These are phyloP conservation scores for Cladosporium sp. DNA, from an alignment of 2,329 filamentous ascomycete genomes.

Conservation along the genomic window DNA sequence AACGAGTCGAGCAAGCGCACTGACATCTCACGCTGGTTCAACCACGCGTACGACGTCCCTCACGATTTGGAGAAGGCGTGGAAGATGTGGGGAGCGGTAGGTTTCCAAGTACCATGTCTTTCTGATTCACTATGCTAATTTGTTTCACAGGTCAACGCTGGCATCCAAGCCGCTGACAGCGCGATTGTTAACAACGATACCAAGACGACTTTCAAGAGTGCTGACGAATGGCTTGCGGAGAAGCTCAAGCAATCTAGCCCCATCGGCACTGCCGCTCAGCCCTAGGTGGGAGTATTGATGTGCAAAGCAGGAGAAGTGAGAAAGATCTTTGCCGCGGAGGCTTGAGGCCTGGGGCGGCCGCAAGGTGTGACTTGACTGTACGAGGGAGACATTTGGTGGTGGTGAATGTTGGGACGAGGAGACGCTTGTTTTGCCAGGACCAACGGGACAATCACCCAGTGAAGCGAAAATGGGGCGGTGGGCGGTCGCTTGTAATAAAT, in stretches of 20 bases:
- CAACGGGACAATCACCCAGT: too few relatives aligned
- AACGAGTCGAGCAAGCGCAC: conserved; percentile 49
- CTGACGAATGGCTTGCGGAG: conserved; percentile 54
- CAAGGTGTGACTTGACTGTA: too few relatives aligned
- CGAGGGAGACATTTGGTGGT: too few relatives aligned
- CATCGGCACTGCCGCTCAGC: background rate
- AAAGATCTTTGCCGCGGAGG: too few relatives aligned
- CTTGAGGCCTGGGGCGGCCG: too few relatives aligned
- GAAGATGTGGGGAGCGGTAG: conserved; percentile 61
- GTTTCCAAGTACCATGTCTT: conserved; percentile 25
- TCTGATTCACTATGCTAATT: conserved; percentile 10
- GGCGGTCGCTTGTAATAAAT: too few relatives aligned
- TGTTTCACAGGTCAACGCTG: conserved; percentile 49
- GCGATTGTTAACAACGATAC: conserved; percentile 41
- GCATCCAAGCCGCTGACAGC: conserved; percentile 51
- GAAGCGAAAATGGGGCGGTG: too few relatives aligned
- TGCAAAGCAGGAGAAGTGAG: too few relatives aligned
- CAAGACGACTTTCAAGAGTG: conserved; percentile 54
- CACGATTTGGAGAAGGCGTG: conserved; percentile 58
- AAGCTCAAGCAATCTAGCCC: conserved; percentile 18
- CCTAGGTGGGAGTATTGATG: too few relatives aligned
- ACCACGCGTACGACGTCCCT: conserved; percentile 54
- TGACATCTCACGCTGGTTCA: conserved; percentile 56
- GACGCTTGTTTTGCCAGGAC: too few relatives aligned
- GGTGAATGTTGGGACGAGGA: too few relatives aligned